These are phyloP conservation scores for Omphalotus guepiniiformis DNA, from an alignment of 768 basidiomycete genomes.

Conservation along the genomic window DNA sequence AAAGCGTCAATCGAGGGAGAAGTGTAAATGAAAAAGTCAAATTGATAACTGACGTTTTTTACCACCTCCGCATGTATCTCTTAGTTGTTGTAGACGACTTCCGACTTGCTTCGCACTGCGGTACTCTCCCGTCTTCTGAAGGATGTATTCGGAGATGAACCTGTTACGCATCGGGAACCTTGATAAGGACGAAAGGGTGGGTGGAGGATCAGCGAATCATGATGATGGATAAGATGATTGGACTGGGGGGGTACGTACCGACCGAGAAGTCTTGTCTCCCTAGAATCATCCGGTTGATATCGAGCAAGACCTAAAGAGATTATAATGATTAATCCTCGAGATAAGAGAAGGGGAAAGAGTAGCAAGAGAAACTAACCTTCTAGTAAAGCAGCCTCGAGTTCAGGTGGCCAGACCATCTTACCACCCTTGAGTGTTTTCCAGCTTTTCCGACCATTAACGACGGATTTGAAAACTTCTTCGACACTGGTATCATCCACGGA, in stretches of 20 bases:
- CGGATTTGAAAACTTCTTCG: slow-evolving; percentile 59
- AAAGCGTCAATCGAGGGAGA: background rate
- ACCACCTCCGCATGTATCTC: slow-evolving; percentile 63
- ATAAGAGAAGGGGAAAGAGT: slow-evolving; percentile 2
- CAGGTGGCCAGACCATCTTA: slow-evolving; percentile 77
- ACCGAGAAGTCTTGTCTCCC: slow-evolving; percentile 68
- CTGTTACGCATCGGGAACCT: slow-evolving; percentile 71
- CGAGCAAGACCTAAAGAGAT: slow-evolving; percentile 53
- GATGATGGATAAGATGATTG: too few relatives aligned
- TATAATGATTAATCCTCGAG: slow-evolving; percentile 11
- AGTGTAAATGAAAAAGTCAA: slow-evolving; percentile 25
- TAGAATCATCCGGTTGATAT: slow-evolving; percentile 68
- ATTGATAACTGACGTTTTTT: too few relatives aligned
- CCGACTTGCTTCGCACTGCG: slow-evolving; percentile 79
- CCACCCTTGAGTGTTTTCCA: slow-evolving; percentile 73
- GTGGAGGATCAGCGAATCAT: background rate
- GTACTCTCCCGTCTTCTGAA: slow-evolving; percentile 59
- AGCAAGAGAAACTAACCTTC: slow-evolving; percentile 46
- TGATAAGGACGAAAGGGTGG: background rate
- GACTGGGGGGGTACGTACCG: slow-evolving; percentile 23
- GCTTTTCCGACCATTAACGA: slow-evolving; percentile 65
- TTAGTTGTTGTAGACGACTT: slow-evolving; percentile 72
- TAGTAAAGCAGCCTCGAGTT: slow-evolving; percentile 72
- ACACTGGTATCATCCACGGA: too few relatives aligned
- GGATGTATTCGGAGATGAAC: slow-evolving; percentile 78